These are phyloP conservation scores for Filosporella fistucella DNA, from an alignment of 495 filamentous ascomycete species.

Conservation along the genomic window DNA sequence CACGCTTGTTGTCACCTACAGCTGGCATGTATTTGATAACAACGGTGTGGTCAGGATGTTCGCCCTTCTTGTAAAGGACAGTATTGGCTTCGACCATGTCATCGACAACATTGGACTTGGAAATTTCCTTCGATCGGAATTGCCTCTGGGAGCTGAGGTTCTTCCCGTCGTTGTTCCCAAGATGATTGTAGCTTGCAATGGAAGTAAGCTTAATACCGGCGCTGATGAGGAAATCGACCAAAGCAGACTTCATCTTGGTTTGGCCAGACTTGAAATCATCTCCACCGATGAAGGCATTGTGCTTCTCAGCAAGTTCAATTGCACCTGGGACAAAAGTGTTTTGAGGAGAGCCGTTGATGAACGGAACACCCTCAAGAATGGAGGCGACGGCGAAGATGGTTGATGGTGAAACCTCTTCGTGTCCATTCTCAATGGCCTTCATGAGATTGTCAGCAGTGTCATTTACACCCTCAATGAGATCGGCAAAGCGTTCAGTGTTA, in stretches of 20 bases:
- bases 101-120: slow-evolving; percentile 97
- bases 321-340: slow-evolving; percentile 97
- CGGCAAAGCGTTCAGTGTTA: slow-evolving; percentile 96
- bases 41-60: slow-evolving; percentile 85
- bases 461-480: slow-evolving; percentile 84
- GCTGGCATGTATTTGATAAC: slow-evolving; percentile 99
- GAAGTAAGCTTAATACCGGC: slow-evolving; percentile 99
- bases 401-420: slow-evolving; percentile 87
- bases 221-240: slow-evolving; percentile 98
- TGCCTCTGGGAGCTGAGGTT: slow-evolving; percentile 96
- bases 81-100: slow-evolving; percentile 97
- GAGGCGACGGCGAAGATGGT: slow-evolving; percentile 94
- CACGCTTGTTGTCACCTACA: slow-evolving; percentile 98
- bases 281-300: slow-evolving; percentile 88
- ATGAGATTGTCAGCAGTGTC: slow-evolving; percentile 94
- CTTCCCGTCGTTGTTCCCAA: slow-evolving; percentile 99
- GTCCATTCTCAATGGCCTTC: slow-evolving; percentile 77
- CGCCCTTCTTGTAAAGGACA: slow-evolving; percentile 81
- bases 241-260: slow-evolving; percentile 99
- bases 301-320: slow-evolving; percentile 83
- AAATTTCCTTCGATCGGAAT: slow-evolving; percentile 99
- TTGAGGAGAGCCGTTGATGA: slow-evolving; percentile 99
- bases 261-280: slow-evolving; percentile 99
- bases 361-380: slow-evolving; percentile 84
- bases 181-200: slow-evolving; percentile 98